Evolutionary conservation across 306 rosid genomes (phyloP), one percentile per base, ranked within the genome.

Genomic region (Corylus avellana): DNA sequence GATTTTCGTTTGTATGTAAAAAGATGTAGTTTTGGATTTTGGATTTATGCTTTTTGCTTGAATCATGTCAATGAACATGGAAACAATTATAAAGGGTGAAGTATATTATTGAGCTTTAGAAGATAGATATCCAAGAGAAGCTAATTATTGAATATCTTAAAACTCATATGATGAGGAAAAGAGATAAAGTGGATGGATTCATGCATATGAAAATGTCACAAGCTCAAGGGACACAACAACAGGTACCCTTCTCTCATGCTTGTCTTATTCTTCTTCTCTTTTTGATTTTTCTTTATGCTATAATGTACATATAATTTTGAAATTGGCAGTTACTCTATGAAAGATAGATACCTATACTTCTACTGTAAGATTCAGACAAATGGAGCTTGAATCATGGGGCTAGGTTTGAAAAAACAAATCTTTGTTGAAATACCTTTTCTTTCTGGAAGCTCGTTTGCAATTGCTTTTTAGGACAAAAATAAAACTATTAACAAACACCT

Each of bases 181-280:
- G 58, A 80, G 80, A 75, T 47, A 44, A 46, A 47, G 51, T 10
- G 49, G 7, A 39, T 61, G 67, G 62, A 64, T 44, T 66, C 47
- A 75, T 79, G 69, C 78, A 80, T 84, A 73, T 81, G 72, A 51
- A 64, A 39, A 56, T 83, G 86, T 77, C 81, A 75, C 56, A 32
- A 82, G 61, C 80, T 67, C 68, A 77, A 88, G 84, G 54, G 78
- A 79, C 84, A 78, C 20, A 59, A 58, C 70, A 76, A 72, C 71
- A 81, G 75, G 78, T 63, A 29, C 66, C 84, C 80, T 75, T 85
- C 27, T 63, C 80, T 78, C 46, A 59, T 78, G 83, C 58, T 77
- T 86, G 85, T 84, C 80, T 77, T 73, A 42, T 75, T 75, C 75
- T 83, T 75, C 75, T 68, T 55, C 35, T 76, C 29, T 57, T 70